Evolutionary conservation across 176 grass and related monocot species (phyloP), one percentile per base, ranked within the genome.

Genomic region (Miscanthus lutarioriparius): DNA sequence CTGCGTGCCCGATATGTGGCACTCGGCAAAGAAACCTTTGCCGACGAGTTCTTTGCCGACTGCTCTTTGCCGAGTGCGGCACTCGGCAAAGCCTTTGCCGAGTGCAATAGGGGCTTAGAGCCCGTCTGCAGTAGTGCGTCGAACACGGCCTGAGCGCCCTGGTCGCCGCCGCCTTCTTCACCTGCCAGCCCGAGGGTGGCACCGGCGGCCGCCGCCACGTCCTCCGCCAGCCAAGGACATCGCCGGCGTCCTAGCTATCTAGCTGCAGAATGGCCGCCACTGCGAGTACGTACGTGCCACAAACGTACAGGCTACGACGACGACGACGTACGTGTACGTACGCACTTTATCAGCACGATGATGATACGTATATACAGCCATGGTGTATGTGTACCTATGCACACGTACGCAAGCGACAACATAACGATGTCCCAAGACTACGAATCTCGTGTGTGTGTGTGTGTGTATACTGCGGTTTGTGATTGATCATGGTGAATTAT

Each of bases 101-200:
- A n/a, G n/a, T n/a, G n/a, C n/a, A n/a, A n/a, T n/a, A n/a, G n/a
- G n/a, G n/a, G n/a, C n/a, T n/a, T n/a, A n/a, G n/a, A n/a, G n/a
- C n/a, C n/a, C n/a, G n/a, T n/a, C n/a, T n/a, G n/a, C n/a, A n/a
- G n/a, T n/a, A n/a, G n/a, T n/a, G n/a, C 65, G 35, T 17, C 4
- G 39, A 87, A 0, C 70, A 90, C 64, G 39, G 74, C 69, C 76
- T 92, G 28, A 87, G 74, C 23, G 2, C 20, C 12, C 87, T 83
- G 10, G 80, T 87, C 12, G 91, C 91, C 7, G 84, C 91, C 23
- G 69, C 54, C 23, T 92, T 76, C 84, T 92, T 92, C 61, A 92
- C 75, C 41, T 90, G 91, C 74, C 87, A 87, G 73, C 84, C 83
- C 16, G 87, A 92, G 76, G 78, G 79, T 7, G 91, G 91, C 68